Evolutionary conservation across 805 yeast species (phyloP).

Genomic region (Cyberlindnera xylosilytica): DNA sequence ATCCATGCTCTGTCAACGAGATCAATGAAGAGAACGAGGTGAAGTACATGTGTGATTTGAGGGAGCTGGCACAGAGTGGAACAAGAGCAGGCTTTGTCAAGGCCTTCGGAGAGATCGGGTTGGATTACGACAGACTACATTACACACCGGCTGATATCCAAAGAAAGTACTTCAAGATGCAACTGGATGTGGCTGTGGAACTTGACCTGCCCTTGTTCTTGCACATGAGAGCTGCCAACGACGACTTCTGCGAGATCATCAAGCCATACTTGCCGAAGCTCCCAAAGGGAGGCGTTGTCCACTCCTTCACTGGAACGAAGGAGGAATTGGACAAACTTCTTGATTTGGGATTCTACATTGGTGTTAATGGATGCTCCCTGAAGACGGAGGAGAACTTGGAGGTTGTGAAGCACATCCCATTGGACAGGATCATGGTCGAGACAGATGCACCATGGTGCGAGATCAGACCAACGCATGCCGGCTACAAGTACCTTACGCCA

Average conservation of each 20-base stretch:
- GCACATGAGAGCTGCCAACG: conserved; percentile 85
- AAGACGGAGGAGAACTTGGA: conserved; percentile 70
- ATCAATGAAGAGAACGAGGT: conserved; percentile 32
- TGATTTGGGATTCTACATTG: conserved; percentile 61
- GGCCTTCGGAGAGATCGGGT: conserved; percentile 94
- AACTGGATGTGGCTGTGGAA: conserved; percentile 62
- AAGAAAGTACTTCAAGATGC: conserved; percentile 61
- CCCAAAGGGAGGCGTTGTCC: conserved; percentile 72
- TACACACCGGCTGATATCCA: conserved; percentile 72
- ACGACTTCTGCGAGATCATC: conserved; percentile 68
- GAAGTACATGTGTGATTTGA: conserved; percentile 46
- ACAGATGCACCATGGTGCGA: conserved; percentile 99
- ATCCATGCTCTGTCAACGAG: conserved; percentile 82
- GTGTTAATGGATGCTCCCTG: conserved; percentile 92
- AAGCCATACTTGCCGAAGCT: conserved; percentile 45
- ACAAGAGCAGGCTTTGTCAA: conserved; percentile 49
- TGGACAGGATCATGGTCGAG: conserved; percentile 71
- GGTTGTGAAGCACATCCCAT: conserved; percentile 67
- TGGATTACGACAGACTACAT: conserved; percentile 88
- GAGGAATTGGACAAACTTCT: conserved; percentile 61
- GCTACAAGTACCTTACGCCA: conserved; percentile 52
- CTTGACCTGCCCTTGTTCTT: conserved; percentile 74
- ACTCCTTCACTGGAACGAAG: conserved; percentile 85
- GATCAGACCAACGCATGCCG: conserved; percentile 76
- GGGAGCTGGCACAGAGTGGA: conserved; percentile 47